Evolutionary conservation across 2,329 filamentous ascomycete genomes (phyloP).

Genomic region (Diaporthe caulivora): DNA sequence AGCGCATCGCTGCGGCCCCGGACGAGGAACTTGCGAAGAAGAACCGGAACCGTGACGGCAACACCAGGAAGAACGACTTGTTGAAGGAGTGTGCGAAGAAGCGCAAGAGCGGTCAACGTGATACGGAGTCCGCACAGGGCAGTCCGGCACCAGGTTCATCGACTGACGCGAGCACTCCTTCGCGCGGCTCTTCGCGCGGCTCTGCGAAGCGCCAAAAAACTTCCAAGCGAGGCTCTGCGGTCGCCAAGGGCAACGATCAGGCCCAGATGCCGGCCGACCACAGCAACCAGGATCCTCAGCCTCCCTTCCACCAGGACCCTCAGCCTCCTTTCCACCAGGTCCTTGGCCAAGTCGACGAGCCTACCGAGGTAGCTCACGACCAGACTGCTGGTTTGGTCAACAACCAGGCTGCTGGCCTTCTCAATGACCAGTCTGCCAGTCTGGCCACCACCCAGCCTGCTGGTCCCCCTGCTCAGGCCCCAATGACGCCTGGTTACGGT

Average conservation of each 20-base stretch:
- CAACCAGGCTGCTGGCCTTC: no score
- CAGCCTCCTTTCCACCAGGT: no score
- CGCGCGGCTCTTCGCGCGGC: neutral
- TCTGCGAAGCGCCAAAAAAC: neutral
- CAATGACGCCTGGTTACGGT: no score
- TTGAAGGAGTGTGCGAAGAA: neutral
- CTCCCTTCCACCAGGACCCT: no score
- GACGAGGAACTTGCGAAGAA: neutral
- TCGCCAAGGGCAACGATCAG: neutral
- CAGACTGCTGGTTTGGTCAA: no score
- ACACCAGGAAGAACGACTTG: neutral
- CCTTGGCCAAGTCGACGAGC: neutral
- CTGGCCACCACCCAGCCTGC: no score
- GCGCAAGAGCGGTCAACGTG: neutral
- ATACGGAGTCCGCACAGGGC: no score
- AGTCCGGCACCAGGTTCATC: fast-evolving
- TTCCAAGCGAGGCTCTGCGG: neutral
- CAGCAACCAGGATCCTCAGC: no score
- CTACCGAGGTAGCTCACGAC: neutral
- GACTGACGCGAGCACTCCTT: neutral
- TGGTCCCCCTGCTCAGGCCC: no score
- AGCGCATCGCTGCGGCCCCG: neutral
- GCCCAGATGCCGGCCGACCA: neutral
- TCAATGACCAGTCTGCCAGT: no score
- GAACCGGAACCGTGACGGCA: neutral